Conservation (phyloP, 2,329 filamentous ascomycete genomes). For the Cladosporium velox region DNA sequence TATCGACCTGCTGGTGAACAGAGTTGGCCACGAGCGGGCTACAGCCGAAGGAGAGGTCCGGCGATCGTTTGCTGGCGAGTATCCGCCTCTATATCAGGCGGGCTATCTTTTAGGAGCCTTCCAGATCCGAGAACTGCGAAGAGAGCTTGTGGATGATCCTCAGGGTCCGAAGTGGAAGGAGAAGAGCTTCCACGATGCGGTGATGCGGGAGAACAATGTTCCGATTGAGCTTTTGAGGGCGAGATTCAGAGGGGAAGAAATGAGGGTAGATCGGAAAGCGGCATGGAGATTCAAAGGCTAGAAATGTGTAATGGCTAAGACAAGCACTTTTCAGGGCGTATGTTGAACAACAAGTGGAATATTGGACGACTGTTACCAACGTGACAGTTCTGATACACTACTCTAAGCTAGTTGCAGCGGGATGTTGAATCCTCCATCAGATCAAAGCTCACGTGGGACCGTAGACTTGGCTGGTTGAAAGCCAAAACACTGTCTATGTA, state of each 20-base stretch:
- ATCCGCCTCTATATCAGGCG: conserved; percentile 60
- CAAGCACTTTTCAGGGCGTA: no score
- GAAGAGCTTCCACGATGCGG: conserved; percentile 58
- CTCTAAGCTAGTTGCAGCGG: no score
- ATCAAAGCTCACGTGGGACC: no score
- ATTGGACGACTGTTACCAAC: no score
- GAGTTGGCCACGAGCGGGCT: conserved; percentile 60
- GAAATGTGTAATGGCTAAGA: no score
- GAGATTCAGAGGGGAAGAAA: conserved; percentile 45
- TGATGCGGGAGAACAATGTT: conserved; percentile 56
- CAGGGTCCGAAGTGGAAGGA: conserved; percentile 41
- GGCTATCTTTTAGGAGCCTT: conserved; percentile 63
- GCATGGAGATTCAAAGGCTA: neutral
- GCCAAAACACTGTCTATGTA: no score
- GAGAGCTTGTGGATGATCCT: conserved; percentile 49
- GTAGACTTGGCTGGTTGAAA: no score
- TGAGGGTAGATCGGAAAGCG: conserved; percentile 29
- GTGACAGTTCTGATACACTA: no score
- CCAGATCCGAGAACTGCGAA: conserved; percentile 55
- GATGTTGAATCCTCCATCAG: no score
- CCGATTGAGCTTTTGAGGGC: conserved; percentile 58
- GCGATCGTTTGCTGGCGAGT: conserved; percentile 58
- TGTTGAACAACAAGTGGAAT: no score
- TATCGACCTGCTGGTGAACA: conserved; percentile 58
- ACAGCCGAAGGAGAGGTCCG: conserved; percentile 64